A percentile compares a stretch with the other conserved stretches of the same genome.
phyloP scores from a whole-genome alignment of 78 protist genomes.

The Protostelium mycophagum region DNA sequence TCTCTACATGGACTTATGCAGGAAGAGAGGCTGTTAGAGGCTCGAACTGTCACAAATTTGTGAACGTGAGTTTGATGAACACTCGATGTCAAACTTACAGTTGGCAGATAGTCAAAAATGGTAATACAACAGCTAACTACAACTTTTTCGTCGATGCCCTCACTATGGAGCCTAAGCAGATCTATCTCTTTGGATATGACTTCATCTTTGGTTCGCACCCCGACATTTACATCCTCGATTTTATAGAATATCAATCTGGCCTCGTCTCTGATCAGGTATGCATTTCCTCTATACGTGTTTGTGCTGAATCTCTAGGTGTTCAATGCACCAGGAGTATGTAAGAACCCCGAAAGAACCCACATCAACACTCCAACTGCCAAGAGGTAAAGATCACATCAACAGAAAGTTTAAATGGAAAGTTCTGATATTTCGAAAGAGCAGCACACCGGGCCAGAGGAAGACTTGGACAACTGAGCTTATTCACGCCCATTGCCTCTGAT shows the following conservation, averaged over 20 bases:
- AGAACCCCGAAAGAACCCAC: neutral
- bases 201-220: constrained; percentile 57
- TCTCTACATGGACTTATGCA: constrained; percentile 24
- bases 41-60: neutral
- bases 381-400: too few relatives aligned
- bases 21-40: neutral
- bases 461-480: neutral
- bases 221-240: constrained; percentile 53
- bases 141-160: constrained; percentile 46
- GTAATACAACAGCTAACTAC: constrained; percentile 47
- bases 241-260: neutral
- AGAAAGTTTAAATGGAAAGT: neutral
- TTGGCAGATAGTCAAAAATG: constrained; percentile 33
- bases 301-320: neutral
- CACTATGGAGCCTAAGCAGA: constrained; percentile 43
- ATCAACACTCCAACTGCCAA: too few relatives aligned
- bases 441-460: neutral
- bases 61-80: neutral
- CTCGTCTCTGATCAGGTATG: neutral
- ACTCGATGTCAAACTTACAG: constrained; percentile 50
- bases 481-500: neutral
- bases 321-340: constrained; percentile 27
- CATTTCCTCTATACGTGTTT: neutral
- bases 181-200: constrained; percentile 64
- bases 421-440: neutral